Base-by-base conservation (phyloP, 768 basidiomycete genomes). In the Clitopilus hobsonii region DNA sequence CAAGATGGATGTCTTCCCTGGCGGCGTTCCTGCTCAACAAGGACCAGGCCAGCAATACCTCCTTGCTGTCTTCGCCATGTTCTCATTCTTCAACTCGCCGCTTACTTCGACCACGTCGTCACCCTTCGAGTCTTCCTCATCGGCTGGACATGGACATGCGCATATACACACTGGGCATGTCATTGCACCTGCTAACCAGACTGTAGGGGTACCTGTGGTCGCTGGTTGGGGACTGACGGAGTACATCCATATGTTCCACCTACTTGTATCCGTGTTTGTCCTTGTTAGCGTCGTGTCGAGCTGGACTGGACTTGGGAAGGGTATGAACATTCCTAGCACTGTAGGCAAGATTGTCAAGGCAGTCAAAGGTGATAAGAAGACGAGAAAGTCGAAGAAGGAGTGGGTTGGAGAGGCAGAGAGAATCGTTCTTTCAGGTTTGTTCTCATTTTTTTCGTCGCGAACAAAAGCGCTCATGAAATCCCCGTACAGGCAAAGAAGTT, bases 71-170 rank as follows among this genome's bases (percentile, higher is more conserved):
- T 93, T 93, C 62, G 88, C 89, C 0, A 75, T 93, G 53, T 91
- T 94, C 71, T 91, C 89, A 0, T 88, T 93, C 71, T 89, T 91
- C 75, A 91, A 89, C 61, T 88, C 86, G 0, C 84, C 88, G 1
- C 67, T 89, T 16, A 77, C 85, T 0, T 74, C 80, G 0, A 68
- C 69, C 2, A 68, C 71, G 8, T n/a, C n/a, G n/a, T 58, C 75
- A 0, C 67, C 72, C 5, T 63, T 66, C 8, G 53, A 65, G 22
- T 51, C 41, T 1, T 45, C 41, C 11, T 23, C 41, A 10, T 3
- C 41, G 2, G 11, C 41, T 11, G 8, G n/a, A 18, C 41, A 45
- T 23, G 5, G 8, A 18, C 67, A 3, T 66, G 32, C 67, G 26
- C 81, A 86, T 51, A 71, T 76, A 0, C 85, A 87, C 56, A 74